Percentiles rank a stretch among this genome's conserved stretches.
Conservation (phyloP, 805 yeast species). For the Danielia reshetovae region DNA sequence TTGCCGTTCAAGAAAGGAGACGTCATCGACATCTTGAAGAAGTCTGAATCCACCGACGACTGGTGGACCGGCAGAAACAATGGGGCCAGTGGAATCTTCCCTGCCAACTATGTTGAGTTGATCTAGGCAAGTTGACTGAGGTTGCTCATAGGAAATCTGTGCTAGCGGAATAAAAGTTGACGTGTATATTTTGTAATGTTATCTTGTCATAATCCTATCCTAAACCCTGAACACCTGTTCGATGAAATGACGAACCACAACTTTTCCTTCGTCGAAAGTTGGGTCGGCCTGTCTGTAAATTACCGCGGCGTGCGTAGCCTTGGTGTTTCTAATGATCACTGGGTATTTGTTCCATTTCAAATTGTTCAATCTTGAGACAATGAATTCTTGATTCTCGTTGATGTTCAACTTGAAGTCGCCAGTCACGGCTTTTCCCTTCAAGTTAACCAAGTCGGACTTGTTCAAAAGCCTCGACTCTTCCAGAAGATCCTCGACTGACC, state of each 20-base stretch:
- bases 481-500: neutral
- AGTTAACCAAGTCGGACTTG: conserved; percentile 5
- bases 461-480: neutral
- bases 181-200: too few relatives aligned
- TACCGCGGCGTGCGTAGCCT: conserved; percentile 76
- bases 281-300: conserved; percentile 58
- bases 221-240: conserved; percentile 25
- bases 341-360: conserved; percentile 13
- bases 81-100: conserved; percentile 88
- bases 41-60: conserved; percentile 85
- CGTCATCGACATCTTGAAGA: conserved; percentile 79
- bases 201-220: too few relatives aligned
- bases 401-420: conserved; percentile 8
- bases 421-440: conserved; percentile 8
- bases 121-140: too few relatives aligned
- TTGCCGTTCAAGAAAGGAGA: conserved; percentile 93
- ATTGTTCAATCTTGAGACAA: conserved; percentile 7
- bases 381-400: conserved; percentile 6
- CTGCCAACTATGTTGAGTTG: conserved; percentile 93
- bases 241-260: conserved; percentile 63
- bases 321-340: conserved; percentile 50
- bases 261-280: conserved; percentile 61
- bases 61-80: conserved; percentile 98
- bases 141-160: too few relatives aligned
- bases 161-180: too few relatives aligned